Conservation (phyloP, 371 early-diverging fungal genomes). For the Syncephalastrum racemosum region DNA sequence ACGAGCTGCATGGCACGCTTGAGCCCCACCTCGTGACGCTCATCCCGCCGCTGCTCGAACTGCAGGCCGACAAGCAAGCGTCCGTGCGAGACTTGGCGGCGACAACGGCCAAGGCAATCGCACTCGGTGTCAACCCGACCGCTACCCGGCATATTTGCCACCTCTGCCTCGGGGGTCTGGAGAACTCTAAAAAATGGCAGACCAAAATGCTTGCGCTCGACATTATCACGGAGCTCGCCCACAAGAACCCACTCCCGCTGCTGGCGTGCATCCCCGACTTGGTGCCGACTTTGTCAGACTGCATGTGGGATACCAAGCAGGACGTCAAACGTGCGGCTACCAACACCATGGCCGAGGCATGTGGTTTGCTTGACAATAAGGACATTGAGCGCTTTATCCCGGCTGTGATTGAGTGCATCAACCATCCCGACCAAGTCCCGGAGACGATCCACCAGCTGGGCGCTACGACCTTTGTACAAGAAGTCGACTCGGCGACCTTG, state of each 20-base stretch:
- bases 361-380: constrained; percentile 55
- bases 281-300: constrained; percentile 68
- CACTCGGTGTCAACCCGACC: constrained; percentile 50
- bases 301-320: constrained; percentile 71
- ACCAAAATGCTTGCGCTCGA: constrained; percentile 64
- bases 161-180: constrained; percentile 54
- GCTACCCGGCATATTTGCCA: constrained; percentile 58
- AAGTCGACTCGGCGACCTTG: constrained; percentile 75
- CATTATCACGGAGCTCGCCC: constrained; percentile 49
- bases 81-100: constrained; percentile 51
- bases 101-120: constrained; percentile 47
- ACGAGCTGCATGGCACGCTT: constrained; percentile 21
- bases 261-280: constrained; percentile 63
- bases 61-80: constrained; percentile 58
- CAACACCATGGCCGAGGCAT: constrained; percentile 45
- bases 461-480: constrained; percentile 72
- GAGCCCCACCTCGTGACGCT: constrained; percentile 58
- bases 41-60: constrained; percentile 49
- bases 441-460: constrained; percentile 63
- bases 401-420: constrained; percentile 59
- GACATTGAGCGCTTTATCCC: constrained; percentile 65
- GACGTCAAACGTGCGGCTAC: constrained; percentile 56
- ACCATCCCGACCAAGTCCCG: constrained; percentile 62
- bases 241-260: constrained; percentile 56
- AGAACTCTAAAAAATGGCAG: constrained; percentile 74